phyloP scores from a whole-genome alignment of 148 eudicot species.

The Tetragonia tetragonoides region DNA sequence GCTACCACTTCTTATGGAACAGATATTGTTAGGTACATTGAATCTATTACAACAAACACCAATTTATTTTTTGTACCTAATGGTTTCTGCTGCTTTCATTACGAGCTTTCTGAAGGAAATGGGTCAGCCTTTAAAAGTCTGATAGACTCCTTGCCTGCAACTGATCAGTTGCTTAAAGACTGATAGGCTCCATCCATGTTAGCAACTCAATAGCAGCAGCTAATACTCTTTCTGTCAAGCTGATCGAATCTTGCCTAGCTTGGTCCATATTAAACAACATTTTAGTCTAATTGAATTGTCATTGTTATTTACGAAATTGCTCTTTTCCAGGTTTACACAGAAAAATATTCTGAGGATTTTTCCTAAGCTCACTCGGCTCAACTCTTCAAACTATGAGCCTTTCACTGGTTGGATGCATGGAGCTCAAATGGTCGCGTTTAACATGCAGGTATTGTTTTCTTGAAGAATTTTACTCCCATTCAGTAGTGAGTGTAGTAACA shows the following conservation, averaged over 20 bases:
- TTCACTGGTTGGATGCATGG: conserved; percentile 83
- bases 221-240: not conserved
- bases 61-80: not conserved
- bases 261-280: no score
- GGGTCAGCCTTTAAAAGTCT: not conserved
- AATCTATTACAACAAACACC: not conserved
- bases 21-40: conserved; percentile 59
- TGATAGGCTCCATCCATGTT: no score
- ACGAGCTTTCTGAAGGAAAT: not conserved
- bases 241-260: no score
- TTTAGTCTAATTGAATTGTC: not conserved
- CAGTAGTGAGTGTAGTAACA: not conserved
- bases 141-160: not conserved
- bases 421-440: conserved; percentile 97
- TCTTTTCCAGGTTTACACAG: conserved; percentile 63
- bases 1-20: conserved; percentile 53
- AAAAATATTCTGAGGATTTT: conserved; percentile 75
- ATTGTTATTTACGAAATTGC: not conserved
- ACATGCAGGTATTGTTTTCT: conserved; percentile 69
- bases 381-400: conserved; percentile 83
- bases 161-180: not conserved
- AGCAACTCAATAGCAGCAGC: not conserved
- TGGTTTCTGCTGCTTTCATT: not conserved
- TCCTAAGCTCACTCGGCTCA: conserved; percentile 73
- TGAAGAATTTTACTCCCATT: not conserved